A percentile compares a stretch with the other conserved stretches of the same genome.
These are phyloP conservation scores for Chrysoporthe cubensis DNA, from an alignment of 2,329 filamentous ascomycete genomes.

Conservation along the genomic window DNA sequence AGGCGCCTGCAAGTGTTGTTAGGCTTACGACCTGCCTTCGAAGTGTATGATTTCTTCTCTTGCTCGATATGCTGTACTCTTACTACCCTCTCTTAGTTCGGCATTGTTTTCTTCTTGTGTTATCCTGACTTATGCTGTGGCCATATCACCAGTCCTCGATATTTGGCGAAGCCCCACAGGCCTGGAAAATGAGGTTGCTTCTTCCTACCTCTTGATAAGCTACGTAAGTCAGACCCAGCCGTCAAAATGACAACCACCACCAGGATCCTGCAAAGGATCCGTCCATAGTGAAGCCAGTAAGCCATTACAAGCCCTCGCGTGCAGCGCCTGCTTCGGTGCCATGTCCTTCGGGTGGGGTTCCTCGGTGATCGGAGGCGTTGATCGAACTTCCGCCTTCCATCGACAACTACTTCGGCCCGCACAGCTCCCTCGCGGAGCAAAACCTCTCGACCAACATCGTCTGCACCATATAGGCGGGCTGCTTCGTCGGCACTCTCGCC, in stretches of 20 bases:
- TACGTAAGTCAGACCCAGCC: neutral
- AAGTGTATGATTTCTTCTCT: neutral
- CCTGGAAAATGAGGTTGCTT: neutral
- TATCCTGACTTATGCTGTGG: neutral
- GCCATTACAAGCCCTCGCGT: neutral
- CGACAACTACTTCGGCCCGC: constrained; percentile 44
- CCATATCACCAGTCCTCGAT: neutral
- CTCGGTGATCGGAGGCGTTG: constrained; percentile 70
- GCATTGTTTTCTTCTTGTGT: neutral
- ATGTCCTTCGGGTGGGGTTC: constrained; percentile 66
- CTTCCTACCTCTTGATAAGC: neutral
- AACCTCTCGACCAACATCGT: constrained; percentile 35
- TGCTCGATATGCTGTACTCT: neutral
- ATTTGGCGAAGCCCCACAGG: neutral
- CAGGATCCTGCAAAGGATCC: constrained; percentile 17
- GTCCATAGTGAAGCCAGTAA: constrained; percentile 19
- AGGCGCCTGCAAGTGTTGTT: neutral
- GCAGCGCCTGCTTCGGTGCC: constrained; percentile 49
- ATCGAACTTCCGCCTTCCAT: constrained; percentile 61
- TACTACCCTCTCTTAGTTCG: neutral
- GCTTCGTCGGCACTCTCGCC: constrained; percentile 33
- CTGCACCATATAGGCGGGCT: constrained; percentile 34
- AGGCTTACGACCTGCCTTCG: neutral
- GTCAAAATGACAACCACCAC: constrained; percentile 15
- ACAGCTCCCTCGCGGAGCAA: constrained; percentile 22